Evolutionary conservation across 371 early-diverging fungal species (phyloP), one percentile per base, ranked within the genome.

Genomic region (Mortierella sp.): DNA sequence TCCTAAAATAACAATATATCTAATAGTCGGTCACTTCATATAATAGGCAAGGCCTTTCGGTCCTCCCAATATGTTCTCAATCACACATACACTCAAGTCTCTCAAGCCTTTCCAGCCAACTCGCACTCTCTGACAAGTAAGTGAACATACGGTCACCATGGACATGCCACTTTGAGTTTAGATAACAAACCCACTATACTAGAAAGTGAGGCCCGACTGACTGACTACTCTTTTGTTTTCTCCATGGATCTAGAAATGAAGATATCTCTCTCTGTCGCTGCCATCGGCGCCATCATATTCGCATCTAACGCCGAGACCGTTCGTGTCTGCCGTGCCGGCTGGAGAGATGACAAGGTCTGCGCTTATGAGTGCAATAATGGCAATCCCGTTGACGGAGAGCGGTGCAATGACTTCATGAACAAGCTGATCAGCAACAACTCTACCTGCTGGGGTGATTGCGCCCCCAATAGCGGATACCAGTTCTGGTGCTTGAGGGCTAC

Each of bases 361-460:
- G 53, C 31, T 23, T 52, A 21, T 23, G 17, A 52, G 31, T 52
- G 53, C 53, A 32, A 37, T 12, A 52, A 52, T 24, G 24, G 24
- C 23, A 39, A 52, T 24, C 53, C 53, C 24, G 39, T 19, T 6
- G 53, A 52, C 21, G 39, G 39, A n/a, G 21, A 12, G 15, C 37
- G 53, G 39, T 52, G 39, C 53, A 39, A 14, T 4, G 37, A 19
- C 21, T 37, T 52, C 39, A 52, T 30, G 32, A 6, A 6, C 3
- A 23, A 7, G 7, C n/a, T 52, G 1, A 6, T 21, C 32, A 12
- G 24, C 4, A n/a, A 52, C 23, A 23, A 23, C 24, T 34, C 53
- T 31, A 37, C 15, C 24, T 52, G 53, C 53, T 52, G 53, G 53
- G 53, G 51, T 4, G 34, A 32, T 1, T 34, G 30, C 34, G 8